Base-by-base conservation (phyloP, 225 moss, liverwort and hornwort species). In the Pseudisothecium myosuroides region DNA sequence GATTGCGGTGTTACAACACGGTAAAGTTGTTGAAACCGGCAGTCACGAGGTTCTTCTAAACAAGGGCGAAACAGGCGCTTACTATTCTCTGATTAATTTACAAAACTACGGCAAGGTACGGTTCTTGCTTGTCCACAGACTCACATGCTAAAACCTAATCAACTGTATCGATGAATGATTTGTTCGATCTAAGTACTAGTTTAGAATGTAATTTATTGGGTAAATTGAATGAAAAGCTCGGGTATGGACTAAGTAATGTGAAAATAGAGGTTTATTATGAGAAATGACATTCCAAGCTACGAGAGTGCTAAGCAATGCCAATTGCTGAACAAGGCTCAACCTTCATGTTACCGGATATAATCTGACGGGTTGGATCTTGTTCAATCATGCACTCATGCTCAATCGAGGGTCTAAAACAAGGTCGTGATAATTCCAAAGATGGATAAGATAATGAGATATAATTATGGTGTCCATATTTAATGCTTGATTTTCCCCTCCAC, bases 21-120 rank as follows among this genome's bases (percentile, higher is more conserved):
- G 96, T 41, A 91, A 89, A 80, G 88, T 97, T 58, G 92, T 96
- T 22, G 96, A 97, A 91, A 96, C 63, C 64, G 95, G 97, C 7
- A 94, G 87, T 83, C 97, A 96, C 37, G 37, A 89, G 56, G 90
- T 95, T 59, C 92, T 97, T 82, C 56, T 96, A 64, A 84, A 62
- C 22, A 94, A 90, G 83, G 94, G 92, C 41, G 56, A 89, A 60
- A 79, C 59, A 31, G 95, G 97, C 47, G 89, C 88, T 27, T 97
- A 97, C 68, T 94, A 87, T 84, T 89, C 92, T 64, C 88, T 96
- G 17, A 88, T 95, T 68, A 89, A 90, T 41, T 88, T 94, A 74
- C 96, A 97, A 88, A 93, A 93, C 63, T 77, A 63, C 32, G 80
- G 67, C 65, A 82, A 93, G 92, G 93, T 91, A 88, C 9, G 58